These are phyloP conservation scores for Tuber magnatum DNA, from an alignment of 495 filamentous ascomycete genomes.

Conservation along the genomic window DNA sequence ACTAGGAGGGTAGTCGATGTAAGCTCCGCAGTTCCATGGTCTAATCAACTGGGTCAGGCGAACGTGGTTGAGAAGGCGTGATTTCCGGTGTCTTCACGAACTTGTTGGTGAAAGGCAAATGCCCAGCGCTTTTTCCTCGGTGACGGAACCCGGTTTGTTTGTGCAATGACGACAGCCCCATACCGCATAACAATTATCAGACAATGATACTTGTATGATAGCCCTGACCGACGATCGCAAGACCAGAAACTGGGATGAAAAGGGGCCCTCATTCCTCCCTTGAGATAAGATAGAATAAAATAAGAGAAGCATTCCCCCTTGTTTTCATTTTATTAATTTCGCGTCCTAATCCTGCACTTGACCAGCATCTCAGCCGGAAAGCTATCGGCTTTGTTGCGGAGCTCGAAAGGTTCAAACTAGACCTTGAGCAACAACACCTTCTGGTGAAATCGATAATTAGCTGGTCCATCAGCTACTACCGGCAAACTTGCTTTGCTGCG, in stretches of 20 bases:
- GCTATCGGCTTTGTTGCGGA: slow-evolving; percentile 4
- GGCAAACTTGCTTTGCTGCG: not conserved
- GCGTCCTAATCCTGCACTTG: not conserved
- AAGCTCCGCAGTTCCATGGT: not conserved
- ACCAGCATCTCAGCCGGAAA: not conserved
- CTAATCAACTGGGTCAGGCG: not conserved
- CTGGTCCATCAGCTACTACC: not conserved
- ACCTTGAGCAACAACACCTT: slow-evolving; percentile 4
- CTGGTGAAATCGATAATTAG: slow-evolving; percentile 5
- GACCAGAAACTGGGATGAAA: not conserved
- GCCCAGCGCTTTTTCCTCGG: not conserved
- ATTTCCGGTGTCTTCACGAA: not conserved
- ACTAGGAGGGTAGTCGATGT: not conserved
- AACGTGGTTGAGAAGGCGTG: not conserved
- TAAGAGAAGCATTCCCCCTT: not conserved
- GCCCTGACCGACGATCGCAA: not conserved
- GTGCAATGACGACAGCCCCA: not conserved
- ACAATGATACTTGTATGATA: not conserved
- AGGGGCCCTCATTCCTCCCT: not conserved
- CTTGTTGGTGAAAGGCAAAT: not conserved
- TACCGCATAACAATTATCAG: not conserved
- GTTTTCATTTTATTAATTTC: not conserved
- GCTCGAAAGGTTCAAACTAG: not conserved
- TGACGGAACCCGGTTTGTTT: not conserved
- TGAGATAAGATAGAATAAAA: not conserved